These are phyloP conservation scores for Fibroporia radiculosa DNA, from an alignment of 768 basidiomycete species.

Conservation along the genomic window DNA sequence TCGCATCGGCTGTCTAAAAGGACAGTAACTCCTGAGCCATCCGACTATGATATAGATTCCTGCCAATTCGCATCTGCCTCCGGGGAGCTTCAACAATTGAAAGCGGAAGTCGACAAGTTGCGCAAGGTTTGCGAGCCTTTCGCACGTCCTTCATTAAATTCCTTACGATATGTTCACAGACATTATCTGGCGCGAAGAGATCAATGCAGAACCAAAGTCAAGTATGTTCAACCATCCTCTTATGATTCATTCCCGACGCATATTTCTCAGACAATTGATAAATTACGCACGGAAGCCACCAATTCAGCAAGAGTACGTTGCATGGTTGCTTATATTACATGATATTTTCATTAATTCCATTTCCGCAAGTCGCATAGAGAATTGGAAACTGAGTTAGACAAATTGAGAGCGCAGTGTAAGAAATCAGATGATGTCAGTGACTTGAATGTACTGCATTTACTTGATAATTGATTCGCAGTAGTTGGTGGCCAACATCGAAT, in stretches of 20 bases:
- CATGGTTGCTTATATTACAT: no score
- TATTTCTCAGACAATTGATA: constrained; percentile 17
- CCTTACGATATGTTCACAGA: constrained; percentile 7
- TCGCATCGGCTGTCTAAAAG: constrained; percentile 15
- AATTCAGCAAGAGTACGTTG: constrained; percentile 13
- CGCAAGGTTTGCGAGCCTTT: constrained; percentile 13
- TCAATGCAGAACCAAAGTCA: constrained; percentile 19
- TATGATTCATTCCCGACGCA: no score
- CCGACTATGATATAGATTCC: constrained; percentile 20
- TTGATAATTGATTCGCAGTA: neutral
- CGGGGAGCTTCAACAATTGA: constrained; percentile 16
- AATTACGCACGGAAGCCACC: constrained; percentile 17
- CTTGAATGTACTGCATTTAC: neutral
- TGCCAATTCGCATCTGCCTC: constrained; percentile 8
- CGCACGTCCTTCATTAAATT: neutral
- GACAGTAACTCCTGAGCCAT: constrained; percentile 20
- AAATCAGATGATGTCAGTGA: constrained; percentile 50
- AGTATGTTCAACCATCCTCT: constrained; percentile 8
- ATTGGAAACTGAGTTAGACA: constrained; percentile 42
- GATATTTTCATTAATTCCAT: neutral
- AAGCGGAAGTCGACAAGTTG: constrained; percentile 18
- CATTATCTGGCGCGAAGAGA: constrained; percentile 17
- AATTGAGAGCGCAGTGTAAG: constrained; percentile 43
- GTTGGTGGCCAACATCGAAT: constrained; percentile 51
- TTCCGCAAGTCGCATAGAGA: constrained; percentile 17